These are phyloP conservation scores for Fusarium globosum DNA, from an alignment of 2,329 filamentous ascomycete species.

Conservation along the genomic window DNA sequence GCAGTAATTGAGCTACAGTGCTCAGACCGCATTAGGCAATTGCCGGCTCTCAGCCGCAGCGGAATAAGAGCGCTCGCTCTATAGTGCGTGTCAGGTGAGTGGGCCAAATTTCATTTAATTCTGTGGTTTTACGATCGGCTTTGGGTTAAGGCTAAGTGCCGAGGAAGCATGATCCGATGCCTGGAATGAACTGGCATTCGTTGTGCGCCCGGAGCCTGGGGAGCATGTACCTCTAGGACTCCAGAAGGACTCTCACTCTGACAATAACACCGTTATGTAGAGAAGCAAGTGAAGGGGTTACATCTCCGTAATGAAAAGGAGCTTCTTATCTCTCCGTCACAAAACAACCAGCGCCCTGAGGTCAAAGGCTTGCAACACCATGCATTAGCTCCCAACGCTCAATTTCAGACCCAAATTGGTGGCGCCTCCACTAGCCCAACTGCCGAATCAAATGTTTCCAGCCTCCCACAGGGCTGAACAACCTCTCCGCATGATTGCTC, in stretches of 20 bases:
- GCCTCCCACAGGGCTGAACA: conserved; percentile 40
- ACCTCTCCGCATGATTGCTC: not conserved
- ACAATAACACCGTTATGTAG: accelerated
- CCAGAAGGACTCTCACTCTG: not conserved
- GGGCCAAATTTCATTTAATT: not conserved
- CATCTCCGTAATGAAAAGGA: conserved; percentile 4
- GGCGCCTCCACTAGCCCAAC: conserved; percentile 35
- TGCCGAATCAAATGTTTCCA: conserved; percentile 35
- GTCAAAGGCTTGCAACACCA: not conserved
- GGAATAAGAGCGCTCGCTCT: not conserved
- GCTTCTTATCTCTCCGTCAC: not conserved
- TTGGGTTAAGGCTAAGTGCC: not conserved
- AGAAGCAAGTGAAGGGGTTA: not conserved
- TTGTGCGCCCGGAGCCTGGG: too few species aligned
- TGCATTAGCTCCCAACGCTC: conserved; percentile 8
- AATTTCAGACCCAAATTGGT: conserved; percentile 41
- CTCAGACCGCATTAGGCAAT: conserved; percentile 17
- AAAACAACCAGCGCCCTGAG: not conserved
- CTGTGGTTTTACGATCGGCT: not conserved
- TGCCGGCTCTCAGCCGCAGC: conserved; percentile 24
- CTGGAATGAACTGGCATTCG: not conserved
- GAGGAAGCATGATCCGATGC: not conserved
- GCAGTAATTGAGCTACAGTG: not conserved
- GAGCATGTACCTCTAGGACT: not conserved
- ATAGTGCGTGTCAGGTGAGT: conserved; percentile 26